Percentiles rank a stretch among this genome's conserved stretches.
Conservation (phyloP, 1,284 basidiomycete genomes). For the Cystobasidium slooffiae region DNA sequence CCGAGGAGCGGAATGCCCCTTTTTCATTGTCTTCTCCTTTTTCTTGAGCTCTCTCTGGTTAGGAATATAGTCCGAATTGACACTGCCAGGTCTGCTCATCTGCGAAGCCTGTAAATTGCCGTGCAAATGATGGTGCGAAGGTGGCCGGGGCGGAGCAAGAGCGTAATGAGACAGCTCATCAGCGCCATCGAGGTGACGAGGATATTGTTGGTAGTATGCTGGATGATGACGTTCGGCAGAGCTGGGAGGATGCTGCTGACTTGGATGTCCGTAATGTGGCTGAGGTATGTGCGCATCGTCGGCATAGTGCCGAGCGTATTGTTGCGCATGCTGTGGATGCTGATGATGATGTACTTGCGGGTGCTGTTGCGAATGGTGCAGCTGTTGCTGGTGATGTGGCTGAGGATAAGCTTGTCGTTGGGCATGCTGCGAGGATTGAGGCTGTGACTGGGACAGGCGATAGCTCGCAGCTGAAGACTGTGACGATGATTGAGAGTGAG, state of each 20-base stretch:
- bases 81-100: conserved; percentile 13
- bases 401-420: background rate
- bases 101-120: background rate
- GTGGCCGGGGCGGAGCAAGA: conserved; percentile 22
- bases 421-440: conserved; percentile 15
- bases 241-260: conserved; percentile 9
- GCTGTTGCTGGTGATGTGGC: background rate
- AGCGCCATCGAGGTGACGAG: background rate
- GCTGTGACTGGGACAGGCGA: conserved; percentile 14
- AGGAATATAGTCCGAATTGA: conserved; percentile 27
- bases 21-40: conserved; percentile 22
- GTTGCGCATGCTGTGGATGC: background rate
- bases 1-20: conserved; percentile 4
- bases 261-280: background rate
- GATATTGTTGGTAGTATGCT: conserved; percentile 15
- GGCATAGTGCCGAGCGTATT: conserved; percentile 10
- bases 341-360: background rate
- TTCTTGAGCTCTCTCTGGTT: conserved; percentile 22
- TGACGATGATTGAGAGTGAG: conserved; percentile 19
- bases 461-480: conserved; percentile 25
- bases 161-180: conserved; percentile 9
- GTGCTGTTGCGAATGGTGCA: background rate
- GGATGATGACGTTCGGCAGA: conserved; percentile 8
- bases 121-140: conserved; percentile 1
- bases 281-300: background rate